Base-by-base conservation (phyloP, 768 basidiomycete genomes). In the Lepiota brunneoincarnata region DNA sequence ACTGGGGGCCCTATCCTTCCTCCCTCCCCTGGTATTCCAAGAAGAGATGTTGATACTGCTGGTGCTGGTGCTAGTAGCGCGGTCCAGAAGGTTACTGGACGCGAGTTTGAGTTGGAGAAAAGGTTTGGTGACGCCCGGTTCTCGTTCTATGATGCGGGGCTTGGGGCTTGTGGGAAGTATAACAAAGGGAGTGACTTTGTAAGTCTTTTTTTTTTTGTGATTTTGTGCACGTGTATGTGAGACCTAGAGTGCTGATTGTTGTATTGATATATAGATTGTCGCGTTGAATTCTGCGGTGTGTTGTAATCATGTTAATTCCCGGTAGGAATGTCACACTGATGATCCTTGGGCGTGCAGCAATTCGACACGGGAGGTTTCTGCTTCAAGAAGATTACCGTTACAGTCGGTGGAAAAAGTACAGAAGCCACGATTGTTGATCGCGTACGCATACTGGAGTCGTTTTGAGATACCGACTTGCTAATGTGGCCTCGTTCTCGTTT, bases 381-480 rank as follows among this genome's bases (percentile, higher is more conserved):
- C 63, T 80, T 71, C 66, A 71, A 85, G 69, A 67, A 54, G 51
- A 84, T 93, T 61, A 81, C 77, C 20, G 84, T 93, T 61, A 71
- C 72, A 2, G 79, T 71, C 64, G 72, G 75, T 37, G 89, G 89
- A 43, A 81, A 81, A 66, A 72, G 79, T 3, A 66, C 79, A 0
- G 61, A 62, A 36, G 90, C 90, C 6, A 75, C 72, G 5, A 80
- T 92, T 58, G 72, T 71, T 59, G 91, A 93, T 57, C 69, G 77
- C 71, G 87, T 85, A 28, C 52, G 75, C 70, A 15, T 14, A 41
- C 20, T 54, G 6, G 26, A 20, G 40, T 39, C 3, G 10, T 15
- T 10, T 51, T 45, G 6, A 49, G 14, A 15, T 38, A 28, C 5
- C 4, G 17, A 23, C 15, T 18, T 12, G 20, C 18, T 24, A 11